Evolutionary conservation across 2,329 filamentous ascomycete species (phyloP), one percentile per base, ranked within the genome.

Genomic region (Kalmusia sp.): DNA sequence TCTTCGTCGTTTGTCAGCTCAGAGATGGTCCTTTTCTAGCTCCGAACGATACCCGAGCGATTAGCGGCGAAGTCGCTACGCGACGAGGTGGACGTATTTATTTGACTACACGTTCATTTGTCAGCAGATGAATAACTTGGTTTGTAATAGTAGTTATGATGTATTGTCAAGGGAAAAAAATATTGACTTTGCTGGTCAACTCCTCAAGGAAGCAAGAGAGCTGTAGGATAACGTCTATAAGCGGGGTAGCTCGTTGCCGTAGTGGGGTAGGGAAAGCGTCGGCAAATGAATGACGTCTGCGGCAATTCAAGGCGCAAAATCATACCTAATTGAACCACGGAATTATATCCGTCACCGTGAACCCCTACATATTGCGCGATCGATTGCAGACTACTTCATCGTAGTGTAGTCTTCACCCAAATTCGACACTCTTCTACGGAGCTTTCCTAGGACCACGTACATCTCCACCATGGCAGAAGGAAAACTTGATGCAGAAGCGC

Each of bases 401-500:
- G n/a, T n/a, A n/a, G n/a, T n/a, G n/a, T n/a, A n/a, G n/a, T n/a
- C n/a, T n/a, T n/a, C n/a, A n/a, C n/a, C n/a, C n/a, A n/a, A n/a
- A n/a, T n/a, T n/a, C n/a, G n/a, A n/a, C n/a, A n/a, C n/a, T n/a
- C n/a, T n/a, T n/a, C n/a, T n/a, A n/a, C n/a, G n/a, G n/a, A n/a
- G n/a, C n/a, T n/a, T n/a, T n/a, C n/a, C n/a, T n/a, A n/a, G n/a
- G n/a, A n/a, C n/a, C n/a, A n/a, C n/a, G n/a, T n/a, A n/a, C n/a
- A n/a, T n/a, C n/a, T 31, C 37, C 24, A 53, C 43, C 1, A 65
- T 65, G 62, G 59, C 61, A 14, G 43, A 62, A 17, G 58, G 73
- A 31, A 76, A 76, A 68, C 55, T 73, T 58, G 79, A 82, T 52
- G 72, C 75, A 21, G 79, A 82, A 59, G 74, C 76, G 17, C 59